Evolutionary conservation across 2,329 filamentous ascomycete species (phyloP).

Genomic region (Talaromyces marneffei): DNA sequence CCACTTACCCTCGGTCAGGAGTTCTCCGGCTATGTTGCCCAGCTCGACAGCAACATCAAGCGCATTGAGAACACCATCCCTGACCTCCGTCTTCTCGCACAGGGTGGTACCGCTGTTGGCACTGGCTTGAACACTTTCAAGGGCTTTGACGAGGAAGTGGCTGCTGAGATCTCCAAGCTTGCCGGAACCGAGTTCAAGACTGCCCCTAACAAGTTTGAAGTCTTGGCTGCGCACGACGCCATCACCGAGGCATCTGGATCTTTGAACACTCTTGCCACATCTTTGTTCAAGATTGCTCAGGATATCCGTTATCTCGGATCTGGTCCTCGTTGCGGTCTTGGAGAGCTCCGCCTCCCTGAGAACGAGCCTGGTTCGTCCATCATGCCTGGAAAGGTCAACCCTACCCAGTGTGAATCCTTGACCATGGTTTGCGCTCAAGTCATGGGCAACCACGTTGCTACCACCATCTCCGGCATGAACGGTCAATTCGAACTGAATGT

Average conservation of each 20-base stretch:
- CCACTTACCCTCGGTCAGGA: constrained; percentile 93
- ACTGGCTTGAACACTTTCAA: constrained; percentile 97
- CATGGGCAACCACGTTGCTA: constrained; percentile 92
- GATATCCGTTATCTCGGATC: constrained; percentile 96
- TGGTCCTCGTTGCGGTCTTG: constrained; percentile 89
- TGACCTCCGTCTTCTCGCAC: constrained; percentile 78
- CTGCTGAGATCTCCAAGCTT: constrained; percentile 83
- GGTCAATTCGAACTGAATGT: constrained; percentile 99
- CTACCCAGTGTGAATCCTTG: constrained; percentile 93
- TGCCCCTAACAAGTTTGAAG: constrained; percentile 98
- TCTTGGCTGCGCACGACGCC: constrained; percentile 90
- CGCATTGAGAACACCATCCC: constrained; percentile 78
- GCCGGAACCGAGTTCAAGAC: constrained; percentile 92
- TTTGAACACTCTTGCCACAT: constrained; percentile 85
- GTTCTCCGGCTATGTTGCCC: constrained; percentile 94
- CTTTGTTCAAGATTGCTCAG: constrained; percentile 96
- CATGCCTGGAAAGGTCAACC: constrained; percentile 99
- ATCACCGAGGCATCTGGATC: constrained; percentile 90
- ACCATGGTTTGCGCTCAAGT: constrained; percentile 98
- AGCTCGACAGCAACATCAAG: constrained; percentile 85
- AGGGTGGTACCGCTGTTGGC: constrained; percentile 94
- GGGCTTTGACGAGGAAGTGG: constrained; percentile 91
- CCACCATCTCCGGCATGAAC: constrained; percentile 91
- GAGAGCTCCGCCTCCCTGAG: constrained; percentile 87
- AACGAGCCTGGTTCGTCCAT: constrained; percentile 97